A percentile compares a stretch with the other conserved stretches of the same genome.
phyloP scores from a whole-genome alignment of 176 grass and related monocot genomes.

The Typha latifolia region DNA sequence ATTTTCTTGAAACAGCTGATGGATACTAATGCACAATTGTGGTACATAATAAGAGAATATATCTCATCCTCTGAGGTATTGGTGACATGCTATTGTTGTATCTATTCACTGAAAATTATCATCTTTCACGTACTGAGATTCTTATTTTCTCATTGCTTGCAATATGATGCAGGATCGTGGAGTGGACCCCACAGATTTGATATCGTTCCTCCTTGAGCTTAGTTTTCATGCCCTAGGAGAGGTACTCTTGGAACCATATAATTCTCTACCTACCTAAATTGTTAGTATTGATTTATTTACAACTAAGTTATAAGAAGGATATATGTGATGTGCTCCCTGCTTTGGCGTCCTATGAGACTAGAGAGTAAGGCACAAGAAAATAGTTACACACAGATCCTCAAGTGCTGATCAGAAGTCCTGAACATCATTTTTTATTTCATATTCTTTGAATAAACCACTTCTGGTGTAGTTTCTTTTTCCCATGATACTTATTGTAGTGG shows the following conservation, averaged over 20 bases:
- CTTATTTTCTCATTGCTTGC: constrained; percentile 15
- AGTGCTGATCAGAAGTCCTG: no score
- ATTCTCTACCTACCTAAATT: not conserved
- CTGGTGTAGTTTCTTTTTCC: no score
- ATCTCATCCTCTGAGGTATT: constrained; percentile 89
- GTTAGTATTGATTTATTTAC: not conserved
- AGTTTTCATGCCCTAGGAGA: constrained; percentile 78
- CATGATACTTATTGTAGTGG: not conserved
- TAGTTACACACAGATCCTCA: no score
- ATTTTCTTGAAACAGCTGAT: constrained; percentile 58
- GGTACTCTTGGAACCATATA: constrained; percentile 30
- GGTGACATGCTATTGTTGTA: constrained; percentile 4
- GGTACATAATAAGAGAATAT: constrained; percentile 98
- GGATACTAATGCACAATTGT: constrained; percentile 93
- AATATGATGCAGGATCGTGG: constrained; percentile 58
- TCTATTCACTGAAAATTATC: not conserved
- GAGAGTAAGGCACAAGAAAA: no score
- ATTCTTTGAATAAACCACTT: no score
- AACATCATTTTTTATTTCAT: no score
- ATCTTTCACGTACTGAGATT: constrained; percentile 11
- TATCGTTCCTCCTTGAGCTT: constrained; percentile 95
- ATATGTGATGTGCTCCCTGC: no score
- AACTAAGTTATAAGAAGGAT: no score
- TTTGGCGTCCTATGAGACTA: no score
- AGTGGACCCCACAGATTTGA: constrained; percentile 77